Conservation (phyloP, 768 basidiomycete species). For the Hydnomerulius pinastri region DNA sequence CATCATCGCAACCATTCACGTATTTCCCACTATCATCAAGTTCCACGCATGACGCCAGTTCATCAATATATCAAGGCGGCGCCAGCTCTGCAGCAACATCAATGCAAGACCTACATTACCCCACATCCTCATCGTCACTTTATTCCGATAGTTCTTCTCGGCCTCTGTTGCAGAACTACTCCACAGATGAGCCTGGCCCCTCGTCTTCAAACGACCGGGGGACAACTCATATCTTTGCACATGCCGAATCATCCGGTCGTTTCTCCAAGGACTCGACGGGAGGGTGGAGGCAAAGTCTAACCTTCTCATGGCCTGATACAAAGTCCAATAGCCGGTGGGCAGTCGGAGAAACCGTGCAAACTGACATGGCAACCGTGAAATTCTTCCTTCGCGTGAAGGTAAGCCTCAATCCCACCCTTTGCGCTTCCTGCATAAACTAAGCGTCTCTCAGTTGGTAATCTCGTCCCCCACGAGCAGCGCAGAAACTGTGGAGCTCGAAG, state of each 20-base stretch:
- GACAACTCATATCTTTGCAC: constrained; percentile 54
- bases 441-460: constrained; percentile 44
- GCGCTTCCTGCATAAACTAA: constrained; percentile 14
- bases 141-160: constrained; percentile 27
- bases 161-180: constrained; percentile 22
- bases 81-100: constrained; percentile 12
- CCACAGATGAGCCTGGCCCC: constrained; percentile 11
- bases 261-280: constrained; percentile 59
- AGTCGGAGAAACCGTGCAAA: constrained; percentile 74
- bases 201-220: constrained; percentile 26
- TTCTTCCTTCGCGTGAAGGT: constrained; percentile 77
- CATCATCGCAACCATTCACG: constrained; percentile 17
- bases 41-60: constrained; percentile 21
- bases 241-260: constrained; percentile 57
- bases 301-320: constrained; percentile 70
- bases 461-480: constrained; percentile 47
- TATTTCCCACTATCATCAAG: constrained; percentile 32
- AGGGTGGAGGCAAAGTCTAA: constrained; percentile 63
- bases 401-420: constrained; percentile 11
- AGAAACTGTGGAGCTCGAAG: constrained; percentile 69
- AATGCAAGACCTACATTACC: constrained; percentile 20
- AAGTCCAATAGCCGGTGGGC: constrained; percentile 76
- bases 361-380: constrained; percentile 61
- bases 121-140: constrained; percentile 22
- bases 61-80: constrained; percentile 8